phyloP scores from a whole-genome alignment of 1,284 basidiomycete genomes.

The Pseudozyma thailandica region DNA sequence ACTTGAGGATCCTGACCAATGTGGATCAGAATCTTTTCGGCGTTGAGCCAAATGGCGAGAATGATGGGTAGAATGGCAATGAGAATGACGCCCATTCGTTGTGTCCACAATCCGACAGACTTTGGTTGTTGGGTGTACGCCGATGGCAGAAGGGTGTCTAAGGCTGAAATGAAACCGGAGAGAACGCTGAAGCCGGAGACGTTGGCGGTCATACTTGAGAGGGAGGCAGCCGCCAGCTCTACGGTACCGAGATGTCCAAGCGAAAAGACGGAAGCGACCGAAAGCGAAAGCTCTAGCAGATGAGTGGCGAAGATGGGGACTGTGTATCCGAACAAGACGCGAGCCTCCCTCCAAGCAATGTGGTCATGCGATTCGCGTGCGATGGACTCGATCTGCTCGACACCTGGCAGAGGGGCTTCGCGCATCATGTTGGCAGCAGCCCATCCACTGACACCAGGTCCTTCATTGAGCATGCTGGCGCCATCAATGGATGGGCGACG shows the following conservation, averaged over 20 bases:
- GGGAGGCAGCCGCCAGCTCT: constrained; percentile 62
- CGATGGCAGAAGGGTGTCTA: constrained; percentile 88
- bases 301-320: constrained; percentile 64
- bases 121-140: constrained; percentile 88
- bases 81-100: constrained; percentile 79
- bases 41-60: constrained; percentile 77
- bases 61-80: constrained; percentile 47
- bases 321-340: constrained; percentile 53
- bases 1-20: constrained; percentile 88
- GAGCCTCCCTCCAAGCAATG: constrained; percentile 51
- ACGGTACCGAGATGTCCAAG: constrained; percentile 65
- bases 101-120: constrained; percentile 88
- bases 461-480: constrained; percentile 30
- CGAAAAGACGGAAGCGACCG: constrained; percentile 61
- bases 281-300: constrained; percentile 63
- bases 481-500: constrained; percentile 28
- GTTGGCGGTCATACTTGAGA: constrained; percentile 66
- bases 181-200: constrained; percentile 64
- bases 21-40: constrained; percentile 79
- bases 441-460: constrained; percentile 46
- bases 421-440: constrained; percentile 40
- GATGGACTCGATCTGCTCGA: constrained; percentile 52
- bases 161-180: constrained; percentile 79
- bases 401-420: constrained; percentile 39
- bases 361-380: constrained; percentile 42